Evolutionary conservation across 495 filamentous ascomycete species (phyloP).

Genomic region (Schizothecium vesticola): DNA sequence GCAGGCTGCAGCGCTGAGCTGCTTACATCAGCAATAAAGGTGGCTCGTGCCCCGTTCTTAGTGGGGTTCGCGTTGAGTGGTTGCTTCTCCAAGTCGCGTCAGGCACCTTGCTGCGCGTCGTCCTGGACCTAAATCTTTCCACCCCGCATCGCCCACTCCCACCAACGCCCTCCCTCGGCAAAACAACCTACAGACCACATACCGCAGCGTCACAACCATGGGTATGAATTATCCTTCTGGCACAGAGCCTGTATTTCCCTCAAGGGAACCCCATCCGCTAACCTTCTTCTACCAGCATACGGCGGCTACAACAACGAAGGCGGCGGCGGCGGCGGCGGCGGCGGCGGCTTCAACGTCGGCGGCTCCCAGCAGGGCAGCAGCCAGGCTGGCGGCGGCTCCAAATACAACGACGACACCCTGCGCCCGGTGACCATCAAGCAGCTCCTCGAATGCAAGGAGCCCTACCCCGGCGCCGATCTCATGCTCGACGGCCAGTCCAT

Average conservation of each 20-base stretch:
- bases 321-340: slow-evolving; percentile 37
- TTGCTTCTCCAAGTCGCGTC: slow-evolving; percentile 10
- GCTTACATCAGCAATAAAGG: background rate
- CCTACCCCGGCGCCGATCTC: slow-evolving; percentile 65
- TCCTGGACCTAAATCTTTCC: slow-evolving; percentile 9
- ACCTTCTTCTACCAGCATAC: slow-evolving; percentile 30
- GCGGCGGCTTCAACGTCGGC: slow-evolving; percentile 42
- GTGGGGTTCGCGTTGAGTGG: slow-evolving; percentile 23
- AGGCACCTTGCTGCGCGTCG: slow-evolving; percentile 12
- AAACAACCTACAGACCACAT: background rate
- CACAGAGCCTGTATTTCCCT: background rate
- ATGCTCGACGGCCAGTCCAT: slow-evolving; percentile 68
- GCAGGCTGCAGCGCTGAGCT: too few species aligned
- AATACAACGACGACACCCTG: slow-evolving; percentile 59
- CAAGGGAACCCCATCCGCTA: background rate
- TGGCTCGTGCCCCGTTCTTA: background rate
- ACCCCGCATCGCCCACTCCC: slow-evolving; percentile 8
- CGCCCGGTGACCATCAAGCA: slow-evolving; percentile 94
- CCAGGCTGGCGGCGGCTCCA: slow-evolving; percentile 25
- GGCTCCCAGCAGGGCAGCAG: slow-evolving; percentile 43
- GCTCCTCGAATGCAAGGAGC: slow-evolving; percentile 70
- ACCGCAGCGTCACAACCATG: slow-evolving; percentile 6
- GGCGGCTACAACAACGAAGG: slow-evolving; percentile 38
- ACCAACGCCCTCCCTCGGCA: background rate
- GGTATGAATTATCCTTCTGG: background rate